phyloP scores from a whole-genome alignment of 129 eudicot genomes.

The Pulicaria dysenterica region DNA sequence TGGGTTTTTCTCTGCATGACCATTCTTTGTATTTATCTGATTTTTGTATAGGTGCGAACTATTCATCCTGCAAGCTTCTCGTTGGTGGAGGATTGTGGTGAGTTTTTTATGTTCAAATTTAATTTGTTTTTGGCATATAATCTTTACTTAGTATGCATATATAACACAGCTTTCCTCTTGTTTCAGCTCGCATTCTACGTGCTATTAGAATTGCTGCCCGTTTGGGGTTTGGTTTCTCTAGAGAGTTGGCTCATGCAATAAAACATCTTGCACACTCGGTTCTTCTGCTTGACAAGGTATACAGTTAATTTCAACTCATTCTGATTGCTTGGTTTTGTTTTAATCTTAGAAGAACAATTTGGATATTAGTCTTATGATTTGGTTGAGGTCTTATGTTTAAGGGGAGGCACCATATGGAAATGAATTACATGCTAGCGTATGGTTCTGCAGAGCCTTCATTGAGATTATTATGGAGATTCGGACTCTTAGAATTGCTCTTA shows the following conservation, averaged over 20 bases:
- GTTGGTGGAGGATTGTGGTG: conserved; percentile 67
- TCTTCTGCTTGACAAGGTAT: conserved; percentile 66
- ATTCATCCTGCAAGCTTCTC: conserved; percentile 60
- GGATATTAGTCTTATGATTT: conserved; percentile 7
- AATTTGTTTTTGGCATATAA: background rate
- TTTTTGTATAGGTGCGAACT: conserved; percentile 58
- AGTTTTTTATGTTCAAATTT: conserved; percentile 21
- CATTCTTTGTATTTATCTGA: conserved; percentile 12
- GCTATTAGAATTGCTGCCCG: conserved; percentile 79
- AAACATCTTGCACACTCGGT: conserved; percentile 57
- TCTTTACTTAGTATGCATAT: background rate
- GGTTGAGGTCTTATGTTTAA: conserved; percentile 13
- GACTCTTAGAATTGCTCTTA: conserved; percentile 66
- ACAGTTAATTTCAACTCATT: background rate
- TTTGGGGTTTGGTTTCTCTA: conserved; percentile 56
- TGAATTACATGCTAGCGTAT: conserved; percentile 85
- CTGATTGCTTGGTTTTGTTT: background rate
- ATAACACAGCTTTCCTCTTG: conserved; percentile 1
- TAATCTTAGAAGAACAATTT: conserved; percentile 10
- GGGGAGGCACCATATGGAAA: conserved; percentile 85
- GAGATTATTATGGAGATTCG: conserved; percentile 74
- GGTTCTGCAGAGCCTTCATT: conserved; percentile 83
- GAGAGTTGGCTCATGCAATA: conserved; percentile 55
- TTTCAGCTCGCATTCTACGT: conserved; percentile 80
- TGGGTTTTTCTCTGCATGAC: background rate